Percentiles rank a stretch among this genome's conserved stretches.
These are phyloP conservation scores for Psilocybe tampanensis DNA, from an alignment of 768 basidiomycete species.

Conservation along the genomic window DNA sequence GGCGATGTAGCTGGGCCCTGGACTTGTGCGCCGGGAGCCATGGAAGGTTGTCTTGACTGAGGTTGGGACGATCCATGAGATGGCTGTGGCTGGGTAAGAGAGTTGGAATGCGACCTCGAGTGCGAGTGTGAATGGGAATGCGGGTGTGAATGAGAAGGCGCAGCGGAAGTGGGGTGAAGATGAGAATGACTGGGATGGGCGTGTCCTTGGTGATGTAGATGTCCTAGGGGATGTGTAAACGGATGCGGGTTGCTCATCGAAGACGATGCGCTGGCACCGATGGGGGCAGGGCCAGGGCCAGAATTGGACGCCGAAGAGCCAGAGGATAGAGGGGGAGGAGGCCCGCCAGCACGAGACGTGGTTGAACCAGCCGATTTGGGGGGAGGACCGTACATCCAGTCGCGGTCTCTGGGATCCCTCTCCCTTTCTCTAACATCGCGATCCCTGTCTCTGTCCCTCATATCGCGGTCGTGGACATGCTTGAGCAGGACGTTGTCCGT, in stretches of 20 bases:
- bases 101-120: neutral
- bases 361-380: neutral
- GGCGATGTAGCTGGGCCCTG: neutral
- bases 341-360: neutral
- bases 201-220: neutral
- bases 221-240: slow-evolving; percentile 4
- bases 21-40: neutral
- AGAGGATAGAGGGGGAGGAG: neutral
- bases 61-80: neutral
- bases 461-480: neutral
- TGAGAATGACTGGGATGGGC: slow-evolving; percentile 2
- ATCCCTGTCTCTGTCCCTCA: slow-evolving; percentile 2
- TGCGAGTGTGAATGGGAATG: slow-evolving; percentile 7
- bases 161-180: neutral
- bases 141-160: neutral
- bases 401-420: slow-evolving; percentile 9
- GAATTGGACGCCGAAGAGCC: neutral
- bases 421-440: slow-evolving; percentile 14
- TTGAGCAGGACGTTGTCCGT: neutral
- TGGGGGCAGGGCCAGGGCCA: neutral
- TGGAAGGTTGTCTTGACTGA: neutral
- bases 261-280: neutral
- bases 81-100: neutral
- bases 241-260: slow-evolving; percentile 9
- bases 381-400: neutral